A percentile compares a stretch with the other conserved stretches of the same genome.
These are phyloP conservation scores for Cladobotryum mycophilum DNA, from an alignment of 2,329 filamentous ascomycete genomes.

Conservation along the genomic window DNA sequence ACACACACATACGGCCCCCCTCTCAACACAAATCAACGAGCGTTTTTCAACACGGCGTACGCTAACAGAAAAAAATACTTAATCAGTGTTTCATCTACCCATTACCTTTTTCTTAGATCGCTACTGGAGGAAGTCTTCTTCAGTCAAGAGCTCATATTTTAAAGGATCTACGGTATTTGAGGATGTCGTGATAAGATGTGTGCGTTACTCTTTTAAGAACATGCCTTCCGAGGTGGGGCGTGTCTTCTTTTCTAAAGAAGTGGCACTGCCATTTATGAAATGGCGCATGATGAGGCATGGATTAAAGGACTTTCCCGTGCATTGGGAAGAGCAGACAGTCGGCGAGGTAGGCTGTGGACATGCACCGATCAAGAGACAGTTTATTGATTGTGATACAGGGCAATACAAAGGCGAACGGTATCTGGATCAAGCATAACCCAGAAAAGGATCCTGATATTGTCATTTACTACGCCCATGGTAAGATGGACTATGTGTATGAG, in stretches of 20 bases:
- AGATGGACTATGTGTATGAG: conserved; percentile 14
- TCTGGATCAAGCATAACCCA: conserved; percentile 63
- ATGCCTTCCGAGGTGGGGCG: conserved; percentile 63
- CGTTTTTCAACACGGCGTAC: too few relatives aligned
- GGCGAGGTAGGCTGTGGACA: conserved; percentile 19
- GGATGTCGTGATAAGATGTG: conserved; percentile 69
- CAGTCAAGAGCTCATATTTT: conserved; percentile 51
- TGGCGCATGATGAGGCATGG: conserved; percentile 74
- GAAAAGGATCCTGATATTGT: conserved; percentile 62
- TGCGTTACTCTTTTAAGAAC: conserved; percentile 69
- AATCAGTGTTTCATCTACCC: conserved; percentile 24
- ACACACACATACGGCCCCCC: too few relatives aligned
- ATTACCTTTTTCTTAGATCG: conserved; percentile 26
- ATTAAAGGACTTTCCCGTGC: conserved; percentile 53
- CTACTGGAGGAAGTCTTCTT: conserved; percentile 20
- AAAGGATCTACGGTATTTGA: conserved; percentile 66
- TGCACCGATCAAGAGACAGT: not conserved
- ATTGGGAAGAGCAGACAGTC: conserved; percentile 49
- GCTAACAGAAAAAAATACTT: not conserved
- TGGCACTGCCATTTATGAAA: conserved; percentile 66
- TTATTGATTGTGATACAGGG: conserved; percentile 14
- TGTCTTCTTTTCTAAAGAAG: conserved; percentile 70
- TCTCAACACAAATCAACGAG: not conserved
- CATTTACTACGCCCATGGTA: conserved; percentile 77
- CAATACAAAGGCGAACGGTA: conserved; percentile 48